These are phyloP conservation scores for Kazachstania taianensis DNA, from an alignment of 805 yeast genomes.

Conservation along the genomic window DNA sequence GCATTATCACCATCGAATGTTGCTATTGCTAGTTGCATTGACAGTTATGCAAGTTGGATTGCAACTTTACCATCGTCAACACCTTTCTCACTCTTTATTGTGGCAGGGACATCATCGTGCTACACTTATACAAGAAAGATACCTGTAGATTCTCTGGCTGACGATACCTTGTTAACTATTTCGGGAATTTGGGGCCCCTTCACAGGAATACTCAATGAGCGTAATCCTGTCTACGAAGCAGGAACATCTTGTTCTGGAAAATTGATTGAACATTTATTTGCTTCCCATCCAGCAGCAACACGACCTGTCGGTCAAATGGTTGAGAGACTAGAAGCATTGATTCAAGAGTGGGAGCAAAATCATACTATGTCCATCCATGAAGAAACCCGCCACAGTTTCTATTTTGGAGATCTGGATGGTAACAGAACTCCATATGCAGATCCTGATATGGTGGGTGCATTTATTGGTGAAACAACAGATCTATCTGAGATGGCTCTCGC, in stretches of 20 bases:
- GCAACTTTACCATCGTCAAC: constrained; percentile 26
- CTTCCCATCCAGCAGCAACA: constrained; percentile 31
- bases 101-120: constrained; percentile 58
- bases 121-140: constrained; percentile 29
- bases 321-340: constrained; percentile 15
- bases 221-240: constrained; percentile 35
- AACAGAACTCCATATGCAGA: constrained; percentile 49
- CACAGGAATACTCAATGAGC: constrained; percentile 25
- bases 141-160: too few species aligned
- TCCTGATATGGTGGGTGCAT: constrained; percentile 38
- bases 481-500: constrained; percentile 28
- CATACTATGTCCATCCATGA: constrained; percentile 17
- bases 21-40: constrained; percentile 43
- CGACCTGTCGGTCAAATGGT: constrained; percentile 11
- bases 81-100: constrained; percentile 33
- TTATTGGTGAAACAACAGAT: constrained; percentile 39
- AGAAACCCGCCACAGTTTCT: constrained; percentile 31
- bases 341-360: constrained; percentile 9
- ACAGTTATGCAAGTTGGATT: constrained; percentile 49
- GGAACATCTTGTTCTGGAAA: constrained; percentile 54
- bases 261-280: constrained; percentile 38
- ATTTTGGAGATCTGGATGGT: constrained; percentile 49
- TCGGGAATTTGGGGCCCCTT: constrained; percentile 59
- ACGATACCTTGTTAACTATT: constrained; percentile 4
- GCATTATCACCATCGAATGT: constrained; percentile 6